phyloP scores from a whole-genome alignment of 2,329 filamentous ascomycete genomes.

The Cercospora zeina region DNA sequence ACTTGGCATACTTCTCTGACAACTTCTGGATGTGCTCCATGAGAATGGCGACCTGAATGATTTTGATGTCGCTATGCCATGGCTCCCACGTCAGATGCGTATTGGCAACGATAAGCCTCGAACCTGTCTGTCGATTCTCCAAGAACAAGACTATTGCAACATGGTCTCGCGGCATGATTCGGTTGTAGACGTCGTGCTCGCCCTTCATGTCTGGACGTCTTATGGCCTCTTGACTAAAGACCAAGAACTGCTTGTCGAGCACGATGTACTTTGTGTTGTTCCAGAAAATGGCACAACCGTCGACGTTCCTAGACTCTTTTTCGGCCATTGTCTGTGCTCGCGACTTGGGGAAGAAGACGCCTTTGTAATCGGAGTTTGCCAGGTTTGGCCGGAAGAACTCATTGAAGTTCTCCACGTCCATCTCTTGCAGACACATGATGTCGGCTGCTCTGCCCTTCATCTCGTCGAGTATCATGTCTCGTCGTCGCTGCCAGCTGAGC shows the following conservation, averaged over 20 bases:
- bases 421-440: slow-evolving; percentile 89
- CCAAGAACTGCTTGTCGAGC: slow-evolving; percentile 90
- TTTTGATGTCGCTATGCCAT: slow-evolving; percentile 85
- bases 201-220: slow-evolving; percentile 96
- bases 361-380: slow-evolving; percentile 85
- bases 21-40: slow-evolving; percentile 89
- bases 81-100: slow-evolving; percentile 96
- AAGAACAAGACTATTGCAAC: slow-evolving; percentile 91
- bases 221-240: slow-evolving; percentile 89
- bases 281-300: slow-evolving; percentile 96
- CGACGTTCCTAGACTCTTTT: slow-evolving; percentile 83
- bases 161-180: slow-evolving; percentile 97
- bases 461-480: slow-evolving; percentile 79
- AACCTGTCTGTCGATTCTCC: slow-evolving; percentile 87
- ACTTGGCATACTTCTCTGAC: slow-evolving; percentile 79
- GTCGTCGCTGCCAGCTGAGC: slow-evolving; percentile 83
- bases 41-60: slow-evolving; percentile 91
- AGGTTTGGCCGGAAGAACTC: slow-evolving; percentile 87
- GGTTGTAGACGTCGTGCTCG: slow-evolving; percentile 96
- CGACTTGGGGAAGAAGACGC: slow-evolving; percentile 87
- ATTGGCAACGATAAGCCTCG: slow-evolving; percentile 88
- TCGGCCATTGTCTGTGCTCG: slow-evolving; percentile 89
- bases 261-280: slow-evolving; percentile 92
- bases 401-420: slow-evolving; percentile 88
- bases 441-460: slow-evolving; percentile 78